These are phyloP conservation scores for Gryganskiella cystojenkinii DNA, from an alignment of 192 early-diverging fungal genomes.

Conservation along the genomic window DNA sequence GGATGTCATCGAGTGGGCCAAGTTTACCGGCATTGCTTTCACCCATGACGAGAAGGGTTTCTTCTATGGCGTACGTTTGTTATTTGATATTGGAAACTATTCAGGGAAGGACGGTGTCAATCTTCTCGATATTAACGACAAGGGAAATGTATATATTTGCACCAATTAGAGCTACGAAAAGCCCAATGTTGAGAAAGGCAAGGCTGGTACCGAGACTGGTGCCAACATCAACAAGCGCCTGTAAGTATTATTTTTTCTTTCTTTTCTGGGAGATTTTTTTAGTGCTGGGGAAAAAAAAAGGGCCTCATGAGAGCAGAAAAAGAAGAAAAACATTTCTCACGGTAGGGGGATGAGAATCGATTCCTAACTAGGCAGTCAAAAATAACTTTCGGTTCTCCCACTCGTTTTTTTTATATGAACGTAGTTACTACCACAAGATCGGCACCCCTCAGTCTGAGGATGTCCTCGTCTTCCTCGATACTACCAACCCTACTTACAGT, in stretches of 20 bases:
- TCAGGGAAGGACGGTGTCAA: not conserved
- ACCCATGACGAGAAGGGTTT: slow-evolving; percentile 79
- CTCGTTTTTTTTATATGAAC: not conserved
- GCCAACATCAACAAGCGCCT: slow-evolving; percentile 32
- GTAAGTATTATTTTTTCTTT: slow-evolving; percentile 16
- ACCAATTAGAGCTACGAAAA: slow-evolving; percentile 34
- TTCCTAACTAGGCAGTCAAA: too few species aligned
- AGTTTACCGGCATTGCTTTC: slow-evolving; percentile 67
- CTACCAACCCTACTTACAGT: slow-evolving; percentile 56
- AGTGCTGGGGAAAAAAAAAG: too few species aligned
- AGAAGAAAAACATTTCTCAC: too few species aligned
- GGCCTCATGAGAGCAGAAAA: too few species aligned
- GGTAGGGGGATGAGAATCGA: too few species aligned
- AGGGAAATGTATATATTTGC: not conserved
- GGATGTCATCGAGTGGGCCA: slow-evolving; percentile 61
- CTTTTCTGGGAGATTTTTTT: not conserved
- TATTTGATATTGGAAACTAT: not conserved
- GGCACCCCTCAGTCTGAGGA: slow-evolving; percentile 72
- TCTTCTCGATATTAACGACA: not conserved
- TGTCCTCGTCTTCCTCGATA: slow-evolving; percentile 63
- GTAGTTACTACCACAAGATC: slow-evolving; percentile 63
- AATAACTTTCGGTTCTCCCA: too few species aligned
- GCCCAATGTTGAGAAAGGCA: slow-evolving; percentile 23
- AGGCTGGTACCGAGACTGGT: slow-evolving; percentile 32
- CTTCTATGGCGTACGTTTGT: slow-evolving; percentile 62